These are phyloP conservation scores for Zoysia pacifica DNA, from an alignment of 176 grass and related monocot species.

Conservation along the genomic window DNA sequence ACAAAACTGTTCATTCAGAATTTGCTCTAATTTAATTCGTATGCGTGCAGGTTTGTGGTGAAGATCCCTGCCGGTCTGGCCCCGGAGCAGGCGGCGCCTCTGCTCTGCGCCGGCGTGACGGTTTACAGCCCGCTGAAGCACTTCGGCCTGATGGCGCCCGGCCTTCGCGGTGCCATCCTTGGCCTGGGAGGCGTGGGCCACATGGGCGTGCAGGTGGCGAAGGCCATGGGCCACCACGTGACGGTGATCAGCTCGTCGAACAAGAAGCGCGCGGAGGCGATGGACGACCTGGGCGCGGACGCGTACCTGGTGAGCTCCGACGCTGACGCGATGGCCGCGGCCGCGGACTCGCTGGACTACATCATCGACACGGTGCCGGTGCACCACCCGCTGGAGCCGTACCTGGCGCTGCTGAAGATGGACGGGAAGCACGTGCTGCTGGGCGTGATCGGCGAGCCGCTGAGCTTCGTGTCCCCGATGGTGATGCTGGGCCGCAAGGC, in stretches of 20 bases:
- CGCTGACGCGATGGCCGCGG: slow-evolving; percentile 52
- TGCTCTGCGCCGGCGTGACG: slow-evolving; percentile 88
- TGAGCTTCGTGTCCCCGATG: slow-evolving; percentile 78
- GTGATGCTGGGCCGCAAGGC: slow-evolving; percentile 89
- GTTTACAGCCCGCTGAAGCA: slow-evolving; percentile 97
- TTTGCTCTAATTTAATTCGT: background rate
- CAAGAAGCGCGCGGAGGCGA: slow-evolving; percentile 74
- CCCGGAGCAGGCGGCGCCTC: slow-evolving; percentile 80
- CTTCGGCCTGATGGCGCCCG: slow-evolving; percentile 57
- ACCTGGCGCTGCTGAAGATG: slow-evolving; percentile 78
- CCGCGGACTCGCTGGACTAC: slow-evolving; percentile 74
- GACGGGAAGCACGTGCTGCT: slow-evolving; percentile 78
- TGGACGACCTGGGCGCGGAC: slow-evolving; percentile 88
- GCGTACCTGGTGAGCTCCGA: slow-evolving; percentile 87
- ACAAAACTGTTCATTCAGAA: too few species aligned
- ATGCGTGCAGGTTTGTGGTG: slow-evolving; percentile 62
- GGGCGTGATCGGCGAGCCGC: slow-evolving; percentile 85
- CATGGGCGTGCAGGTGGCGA: slow-evolving; percentile 93
- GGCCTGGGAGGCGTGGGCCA: slow-evolving; percentile 95
- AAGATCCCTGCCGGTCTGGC: slow-evolving; percentile 73
- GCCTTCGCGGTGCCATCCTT: slow-evolving; percentile 70
- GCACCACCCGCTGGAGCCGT: slow-evolving; percentile 78
- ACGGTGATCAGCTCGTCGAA: slow-evolving; percentile 92
- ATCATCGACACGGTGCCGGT: slow-evolving; percentile 94
- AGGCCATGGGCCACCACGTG: slow-evolving; percentile 92